Evolutionary conservation across 352 stramenopile genomes (phyloP).

Genomic region (Phytophthora lateralis): DNA sequence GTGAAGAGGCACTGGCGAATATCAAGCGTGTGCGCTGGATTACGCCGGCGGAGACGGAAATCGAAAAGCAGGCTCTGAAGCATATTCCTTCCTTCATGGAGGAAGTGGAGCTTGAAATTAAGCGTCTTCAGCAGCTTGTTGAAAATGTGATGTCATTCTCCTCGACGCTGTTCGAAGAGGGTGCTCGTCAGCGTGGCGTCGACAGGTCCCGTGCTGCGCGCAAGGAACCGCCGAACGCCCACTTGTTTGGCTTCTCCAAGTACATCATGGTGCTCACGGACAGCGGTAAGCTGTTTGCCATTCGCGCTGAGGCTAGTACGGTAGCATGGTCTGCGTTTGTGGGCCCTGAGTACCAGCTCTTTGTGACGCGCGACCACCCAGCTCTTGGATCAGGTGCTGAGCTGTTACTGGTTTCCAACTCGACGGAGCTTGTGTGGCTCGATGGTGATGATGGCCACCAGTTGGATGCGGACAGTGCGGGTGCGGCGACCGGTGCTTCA

Average conservation of each 20-base stretch:
- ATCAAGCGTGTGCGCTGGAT: slow-evolving; percentile 83
- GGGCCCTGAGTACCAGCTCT: slow-evolving; percentile 70
- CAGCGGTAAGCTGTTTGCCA: slow-evolving; percentile 81
- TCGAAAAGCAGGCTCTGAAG: slow-evolving; percentile 75
- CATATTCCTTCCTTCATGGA: slow-evolving; percentile 76
- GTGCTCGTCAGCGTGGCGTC: slow-evolving; percentile 27
- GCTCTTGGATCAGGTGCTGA: slow-evolving; percentile 74
- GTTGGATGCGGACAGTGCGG: slow-evolving; percentile 43
- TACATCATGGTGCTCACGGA: slow-evolving; percentile 76
- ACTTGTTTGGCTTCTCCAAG: slow-evolving; percentile 88
- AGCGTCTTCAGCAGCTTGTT: slow-evolving; percentile 57
- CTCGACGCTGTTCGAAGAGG: slow-evolving; percentile 56
- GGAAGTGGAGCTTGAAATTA: slow-evolving; percentile 66
- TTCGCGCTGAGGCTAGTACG: slow-evolving; percentile 74
- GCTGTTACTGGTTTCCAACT: slow-evolving; percentile 69
- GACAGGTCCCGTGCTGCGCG: slow-evolving; percentile 44
- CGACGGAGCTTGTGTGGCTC: slow-evolving; percentile 67
- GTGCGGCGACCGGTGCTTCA: slow-evolving; percentile 21
- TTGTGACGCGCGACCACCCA: slow-evolving; percentile 80
- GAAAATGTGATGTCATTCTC: slow-evolving; percentile 54
- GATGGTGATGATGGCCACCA: slow-evolving; percentile 68
- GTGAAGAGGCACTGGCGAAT: slow-evolving; percentile 81
- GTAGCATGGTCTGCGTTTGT: slow-evolving; percentile 78
- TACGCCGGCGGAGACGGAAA: slow-evolving; percentile 74
- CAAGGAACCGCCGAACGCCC: slow-evolving; percentile 65